Percentiles rank a stretch among this genome's conserved stretches.
Evolutionary conservation across 106 monocot species (phyloP).

Genomic region (Dendrobium huoshanense): DNA sequence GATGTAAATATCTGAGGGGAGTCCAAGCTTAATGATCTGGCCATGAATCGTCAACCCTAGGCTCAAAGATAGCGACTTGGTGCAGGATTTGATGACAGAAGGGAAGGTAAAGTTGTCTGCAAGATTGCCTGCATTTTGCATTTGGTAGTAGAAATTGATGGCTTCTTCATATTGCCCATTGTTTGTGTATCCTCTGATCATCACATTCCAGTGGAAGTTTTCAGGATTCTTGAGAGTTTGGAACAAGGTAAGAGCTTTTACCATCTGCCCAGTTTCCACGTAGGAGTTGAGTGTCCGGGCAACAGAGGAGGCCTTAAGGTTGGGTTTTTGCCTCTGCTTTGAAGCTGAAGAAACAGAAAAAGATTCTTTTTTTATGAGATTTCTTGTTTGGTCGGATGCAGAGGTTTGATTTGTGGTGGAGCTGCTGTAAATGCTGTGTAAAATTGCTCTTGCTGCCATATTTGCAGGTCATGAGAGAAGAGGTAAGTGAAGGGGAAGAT

Average conservation of each 20-base stretch:
- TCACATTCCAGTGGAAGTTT: constrained; percentile 55
- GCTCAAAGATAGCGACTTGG: neutral
- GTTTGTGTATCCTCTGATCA: constrained; percentile 58
- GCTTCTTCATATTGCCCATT: constrained; percentile 34
- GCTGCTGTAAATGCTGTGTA: neutral
- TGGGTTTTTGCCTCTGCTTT: neutral
- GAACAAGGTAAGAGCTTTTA: constrained; percentile 31
- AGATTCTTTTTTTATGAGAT: neutral
- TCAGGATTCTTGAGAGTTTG: constrained; percentile 23
- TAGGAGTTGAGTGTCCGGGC: constrained; percentile 21
- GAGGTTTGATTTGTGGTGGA: neutral
- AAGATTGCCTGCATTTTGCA: constrained; percentile 28
- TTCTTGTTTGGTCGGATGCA: neutral
- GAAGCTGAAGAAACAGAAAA: neutral
- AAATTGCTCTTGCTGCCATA: neutral
- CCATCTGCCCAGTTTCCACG: constrained; percentile 27
- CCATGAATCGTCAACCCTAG: constrained; percentile 49
- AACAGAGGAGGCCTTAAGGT: constrained; percentile 8
- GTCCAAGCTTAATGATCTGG: constrained; percentile 49
- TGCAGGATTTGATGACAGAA: constrained; percentile 64
- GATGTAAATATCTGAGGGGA: constrained; percentile 50
- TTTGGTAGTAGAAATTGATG: constrained; percentile 38
- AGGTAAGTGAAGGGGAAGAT: no score
- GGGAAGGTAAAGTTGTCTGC: constrained; percentile 75
- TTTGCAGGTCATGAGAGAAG: neutral